phyloP scores from a whole-genome alignment of 2,329 filamentous ascomycete genomes.

The Penicillium sumatraense region DNA sequence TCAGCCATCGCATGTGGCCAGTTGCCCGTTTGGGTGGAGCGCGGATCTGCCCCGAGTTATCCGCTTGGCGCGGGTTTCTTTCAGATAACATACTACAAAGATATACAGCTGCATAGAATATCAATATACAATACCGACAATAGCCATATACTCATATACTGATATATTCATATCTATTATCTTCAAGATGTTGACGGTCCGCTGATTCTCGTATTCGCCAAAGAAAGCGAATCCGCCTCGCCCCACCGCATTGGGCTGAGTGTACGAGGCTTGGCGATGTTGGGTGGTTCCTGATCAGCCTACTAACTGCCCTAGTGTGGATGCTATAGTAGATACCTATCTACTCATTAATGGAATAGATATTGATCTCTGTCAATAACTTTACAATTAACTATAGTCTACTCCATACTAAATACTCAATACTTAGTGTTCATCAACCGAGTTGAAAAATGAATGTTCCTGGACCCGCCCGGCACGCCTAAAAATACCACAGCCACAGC shows the following conservation, averaged over 20 bases:
- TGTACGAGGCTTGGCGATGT: conserved; percentile 3
- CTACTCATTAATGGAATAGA: no score
- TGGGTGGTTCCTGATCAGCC: no score
- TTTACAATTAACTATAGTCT: no score
- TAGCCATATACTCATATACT: not conserved
- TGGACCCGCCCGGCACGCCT: not conserved
- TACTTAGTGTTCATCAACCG: no score
- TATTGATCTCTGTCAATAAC: no score
- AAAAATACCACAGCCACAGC: not conserved
- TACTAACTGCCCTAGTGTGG: no score
- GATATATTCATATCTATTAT: no score
- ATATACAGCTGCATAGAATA: not conserved
- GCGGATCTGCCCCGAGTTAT: conserved; percentile 2
- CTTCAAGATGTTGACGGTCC: no score
- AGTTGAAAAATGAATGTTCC: no score
- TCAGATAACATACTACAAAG: no score
- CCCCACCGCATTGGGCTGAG: not conserved
- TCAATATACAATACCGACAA: not conserved
- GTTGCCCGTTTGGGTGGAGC: conserved; percentile 13
- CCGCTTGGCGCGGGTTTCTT: not conserved
- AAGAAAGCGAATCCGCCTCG: not conserved
- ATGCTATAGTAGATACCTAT: no score
- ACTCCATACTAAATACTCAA: no score
- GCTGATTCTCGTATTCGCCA: not conserved
- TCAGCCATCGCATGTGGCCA: conserved; percentile 18